Conservation (phyloP, 306 rosid genomes). For the Trichosanthes cucumerina region DNA sequence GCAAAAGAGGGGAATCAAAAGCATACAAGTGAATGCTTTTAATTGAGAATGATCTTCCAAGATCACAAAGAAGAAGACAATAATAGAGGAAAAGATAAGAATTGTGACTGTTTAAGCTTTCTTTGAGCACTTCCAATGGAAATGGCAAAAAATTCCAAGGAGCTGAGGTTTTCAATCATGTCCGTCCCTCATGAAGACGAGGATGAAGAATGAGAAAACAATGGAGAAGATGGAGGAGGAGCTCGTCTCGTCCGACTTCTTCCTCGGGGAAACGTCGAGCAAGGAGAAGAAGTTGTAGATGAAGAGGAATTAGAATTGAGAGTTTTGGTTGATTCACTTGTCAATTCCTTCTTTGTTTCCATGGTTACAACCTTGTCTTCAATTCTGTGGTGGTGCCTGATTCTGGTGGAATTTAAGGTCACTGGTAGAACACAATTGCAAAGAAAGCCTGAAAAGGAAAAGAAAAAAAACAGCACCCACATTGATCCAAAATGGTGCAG, state of each 20-base stretch:
- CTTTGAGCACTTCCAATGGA: constrained; percentile 3
- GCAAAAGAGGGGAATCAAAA: background rate
- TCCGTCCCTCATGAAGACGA: background rate
- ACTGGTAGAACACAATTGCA: constrained; percentile 92
- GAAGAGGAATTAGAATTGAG: constrained; percentile 34
- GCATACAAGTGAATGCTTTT: constrained; percentile 2
- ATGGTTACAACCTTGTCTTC: constrained; percentile 38
- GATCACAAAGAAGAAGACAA: background rate
- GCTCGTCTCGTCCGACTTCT: constrained; percentile 70
- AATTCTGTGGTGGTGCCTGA: constrained; percentile 63
- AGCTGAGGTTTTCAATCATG: background rate
- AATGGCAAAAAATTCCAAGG: background rate
- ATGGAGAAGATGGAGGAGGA: constrained; percentile 69
- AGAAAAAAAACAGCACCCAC: background rate
- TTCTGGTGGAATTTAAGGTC: constrained; percentile 60
- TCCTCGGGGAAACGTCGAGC: constrained; percentile 38
- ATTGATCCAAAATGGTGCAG: background rate
- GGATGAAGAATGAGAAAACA: constrained; percentile 29
- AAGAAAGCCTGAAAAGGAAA: constrained; percentile 47
- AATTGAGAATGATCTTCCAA: background rate
- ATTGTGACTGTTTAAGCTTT: background rate
- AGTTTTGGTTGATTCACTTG: constrained; percentile 26
- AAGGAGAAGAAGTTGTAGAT: constrained; percentile 32
- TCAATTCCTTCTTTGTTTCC: constrained; percentile 42
- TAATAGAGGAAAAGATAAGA: background rate